Evolutionary conservation across 352 stramenopile genomes (phyloP), one percentile per base, ranked within the genome.

Genomic region (Pythium plurisporium): DNA sequence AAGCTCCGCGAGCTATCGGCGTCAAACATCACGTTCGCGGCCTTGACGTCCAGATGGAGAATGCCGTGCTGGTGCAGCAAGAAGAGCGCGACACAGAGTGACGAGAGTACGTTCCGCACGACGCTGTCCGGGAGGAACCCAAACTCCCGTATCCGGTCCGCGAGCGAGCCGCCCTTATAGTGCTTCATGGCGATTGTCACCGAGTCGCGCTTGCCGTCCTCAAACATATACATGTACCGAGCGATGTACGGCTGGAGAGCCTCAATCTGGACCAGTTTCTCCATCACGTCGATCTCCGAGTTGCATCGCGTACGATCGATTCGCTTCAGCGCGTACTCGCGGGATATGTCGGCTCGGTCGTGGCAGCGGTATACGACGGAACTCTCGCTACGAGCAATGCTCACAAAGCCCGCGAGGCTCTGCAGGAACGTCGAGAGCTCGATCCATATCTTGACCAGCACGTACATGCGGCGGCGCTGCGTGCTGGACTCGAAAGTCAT

Each of bases 181-280:
- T 74, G 69, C 44, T 82, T 71, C 76, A 89, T 89, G 49, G 81
- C 68, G 30, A 86, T 70, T n/a, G 76, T 86, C 31, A 79, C 68
- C 17, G 59, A 65, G 47, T 67, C 70, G 58, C 73, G 50, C 38
- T 72, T 72, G 27, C 41, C 55, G 53, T 82, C 78, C 56, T 86
- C 72, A 57, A 82, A 89, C 62, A 86, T 73, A 68, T 70, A 76
- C 26, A 74, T 53, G 52, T 89, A 89, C 23, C 64, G 70, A 4
- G 76, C 51, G 2, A 86, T 19, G 41, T 78, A 84, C 33, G 75
- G 72, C 37, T 73, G 65, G 19, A 86, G 41, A 3, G 64, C 48
- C 5, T 61, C 65, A 25, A 82, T 61, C 5, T 54, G 48, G 9
- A 72, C 55, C 9, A 74, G 55, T n/a, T 69, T 73, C 30, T 73